A percentile compares a stretch with the other conserved stretches of the same genome.
phyloP scores from a whole-genome alignment of 2,329 filamentous ascomycete species.

The Talaromyces sp. region DNA sequence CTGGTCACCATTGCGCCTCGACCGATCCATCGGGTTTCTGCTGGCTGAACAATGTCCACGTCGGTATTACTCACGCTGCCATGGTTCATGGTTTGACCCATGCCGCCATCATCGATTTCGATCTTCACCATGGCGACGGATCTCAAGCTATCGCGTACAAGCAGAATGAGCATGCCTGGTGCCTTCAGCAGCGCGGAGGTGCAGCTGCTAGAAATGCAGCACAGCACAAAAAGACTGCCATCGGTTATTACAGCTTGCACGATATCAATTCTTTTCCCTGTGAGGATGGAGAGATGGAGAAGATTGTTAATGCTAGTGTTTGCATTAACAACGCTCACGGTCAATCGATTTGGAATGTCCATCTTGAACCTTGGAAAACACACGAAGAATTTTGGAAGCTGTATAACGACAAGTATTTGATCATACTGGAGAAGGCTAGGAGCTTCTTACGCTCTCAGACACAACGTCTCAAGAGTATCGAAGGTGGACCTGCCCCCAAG shows the following conservation, averaged over 20 bases:
- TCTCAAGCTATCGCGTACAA: constrained; percentile 92
- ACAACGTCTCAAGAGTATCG: constrained; percentile 57
- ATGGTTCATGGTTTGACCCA: constrained; percentile 84
- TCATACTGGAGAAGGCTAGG: constrained; percentile 78
- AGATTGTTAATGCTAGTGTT: constrained; percentile 88
- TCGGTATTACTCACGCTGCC: constrained; percentile 88
- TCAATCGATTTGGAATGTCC: constrained; percentile 94
- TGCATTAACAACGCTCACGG: constrained; percentile 94
- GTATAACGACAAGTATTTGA: constrained; percentile 74
- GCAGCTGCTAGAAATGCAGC: constrained; percentile 67
- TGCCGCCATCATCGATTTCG: constrained; percentile 89
- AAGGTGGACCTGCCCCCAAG: constrained; percentile 64
- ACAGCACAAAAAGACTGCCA: constrained; percentile 76
- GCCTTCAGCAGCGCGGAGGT: constrained; percentile 27
- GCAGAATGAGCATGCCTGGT: constrained; percentile 69
- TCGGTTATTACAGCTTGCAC: constrained; percentile 95
- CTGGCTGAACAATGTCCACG: constrained; percentile 98
- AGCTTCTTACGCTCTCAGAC: constrained; percentile 73
- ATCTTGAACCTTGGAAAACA: constrained; percentile 82
- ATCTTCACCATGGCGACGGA: constrained; percentile 91
- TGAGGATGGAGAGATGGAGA: constrained; percentile 87
- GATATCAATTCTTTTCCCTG: constrained; percentile 99
- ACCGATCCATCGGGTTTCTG: constrained; percentile 92
- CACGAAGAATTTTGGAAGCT: constrained; percentile 83
- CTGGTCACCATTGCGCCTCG: constrained; percentile 92